phyloP scores from a whole-genome alignment of 345 rosid species.

The Adansonia digitata region DNA sequence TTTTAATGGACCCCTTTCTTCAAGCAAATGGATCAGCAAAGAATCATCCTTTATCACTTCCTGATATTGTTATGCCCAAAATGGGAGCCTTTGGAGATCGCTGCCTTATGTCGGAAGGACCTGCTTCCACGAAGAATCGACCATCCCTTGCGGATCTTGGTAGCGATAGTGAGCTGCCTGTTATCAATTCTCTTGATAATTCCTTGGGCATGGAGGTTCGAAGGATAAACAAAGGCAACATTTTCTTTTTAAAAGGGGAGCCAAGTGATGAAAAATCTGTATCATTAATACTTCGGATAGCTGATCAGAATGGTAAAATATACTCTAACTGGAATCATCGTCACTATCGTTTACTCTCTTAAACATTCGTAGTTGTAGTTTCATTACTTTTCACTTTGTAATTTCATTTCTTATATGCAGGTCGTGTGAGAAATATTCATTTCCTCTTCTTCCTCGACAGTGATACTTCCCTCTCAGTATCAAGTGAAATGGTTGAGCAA shows the following conservation, averaged over 20 bases:
- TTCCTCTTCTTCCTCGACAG: conserved; percentile 66
- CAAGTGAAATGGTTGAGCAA: conserved; percentile 94
- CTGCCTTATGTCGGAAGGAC: conserved; percentile 79
- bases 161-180: conserved; percentile 47
- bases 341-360: background rate
- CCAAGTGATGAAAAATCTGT: conserved; percentile 65
- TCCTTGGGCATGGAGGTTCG: conserved; percentile 51
- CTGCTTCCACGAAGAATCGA: conserved; percentile 35
- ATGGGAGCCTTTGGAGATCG: conserved; percentile 62
- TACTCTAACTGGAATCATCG: background rate
- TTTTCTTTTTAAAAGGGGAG: conserved; percentile 64
- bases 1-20: conserved; percentile 68
- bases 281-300: conserved; percentile 68
- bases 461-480: conserved; percentile 76
- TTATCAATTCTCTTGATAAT: conserved; percentile 40
- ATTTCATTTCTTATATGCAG: conserved; percentile 41
- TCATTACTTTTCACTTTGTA: background rate
- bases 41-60: conserved; percentile 50
- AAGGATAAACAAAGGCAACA: conserved; percentile 56
- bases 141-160: conserved; percentile 53
- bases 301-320: conserved; percentile 57
- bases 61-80: conserved; percentile 63
- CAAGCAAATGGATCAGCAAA: conserved; percentile 46
- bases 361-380: background rate
- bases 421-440: conserved; percentile 74